Evolutionary conservation across 179 eudicot species (phyloP), one percentile per base, ranked within the genome.

Genomic region (Corrigiola litoralis): DNA sequence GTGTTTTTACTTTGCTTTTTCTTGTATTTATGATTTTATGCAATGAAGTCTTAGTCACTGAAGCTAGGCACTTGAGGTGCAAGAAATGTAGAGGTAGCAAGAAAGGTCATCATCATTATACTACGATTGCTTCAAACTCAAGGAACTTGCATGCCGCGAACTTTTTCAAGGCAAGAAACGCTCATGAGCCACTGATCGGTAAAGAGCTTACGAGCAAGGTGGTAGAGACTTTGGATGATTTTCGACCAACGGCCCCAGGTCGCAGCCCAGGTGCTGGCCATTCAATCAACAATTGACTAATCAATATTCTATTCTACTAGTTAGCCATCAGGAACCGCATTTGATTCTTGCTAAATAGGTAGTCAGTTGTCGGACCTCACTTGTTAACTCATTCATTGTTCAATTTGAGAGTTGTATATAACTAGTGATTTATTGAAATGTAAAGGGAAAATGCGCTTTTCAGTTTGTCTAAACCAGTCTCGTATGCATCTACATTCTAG

Each of bases 181-280:
- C 6, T 13, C 31, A 27, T 18, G 14, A 4, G 41, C 40, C 66
- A 17, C 31, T 61, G 38, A 28, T 12, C 5, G 47, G 34, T 37
- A 58, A 11, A 34, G 38, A 21, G 56, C 14, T 46, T 1, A 36
- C 36, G 0, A 37, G 31, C 5, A 16, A 24, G 40, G 18, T 23
- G 64, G 37, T 13, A 3, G 60, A 27, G 3, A 32, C 2, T 20
- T 41, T 61, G 42, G 75, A 71, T 42, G 65, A 63, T 28, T 76
- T 66, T 24, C 65, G 73, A 34, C 80, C 76, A 36, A 76, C 73
- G 5, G 24, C 27, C 1, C 79, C 79, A 0, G 66, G 79, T 10
- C 75, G 70, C 10, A 66, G 79, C 33, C 79, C 79, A 1, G 72
- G 79, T 13, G 75, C 70, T 10, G 79, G 79, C 31, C 79, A 75